Evolutionary conservation across 2,329 filamentous ascomycete species (phyloP).

Genomic region (Aspergillus pseudoglaucus): DNA sequence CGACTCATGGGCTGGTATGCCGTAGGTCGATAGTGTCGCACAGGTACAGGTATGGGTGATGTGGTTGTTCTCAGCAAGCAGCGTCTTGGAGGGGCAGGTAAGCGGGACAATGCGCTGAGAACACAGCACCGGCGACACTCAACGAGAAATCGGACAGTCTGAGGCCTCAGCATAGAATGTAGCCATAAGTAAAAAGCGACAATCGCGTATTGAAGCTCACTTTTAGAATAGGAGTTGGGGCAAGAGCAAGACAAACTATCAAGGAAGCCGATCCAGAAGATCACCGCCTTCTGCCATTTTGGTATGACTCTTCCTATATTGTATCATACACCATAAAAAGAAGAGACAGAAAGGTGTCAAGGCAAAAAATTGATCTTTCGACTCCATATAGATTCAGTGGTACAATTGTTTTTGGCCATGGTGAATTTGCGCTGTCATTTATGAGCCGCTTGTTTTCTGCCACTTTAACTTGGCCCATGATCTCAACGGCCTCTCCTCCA

Average conservation of each 20-base stretch:
- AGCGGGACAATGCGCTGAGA: slow-evolving; percentile 8
- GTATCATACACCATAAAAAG: too few species aligned
- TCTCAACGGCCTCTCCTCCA: too few species aligned
- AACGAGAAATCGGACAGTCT: slow-evolving; percentile 10
- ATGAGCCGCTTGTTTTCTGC: too few species aligned
- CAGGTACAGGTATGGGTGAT: slow-evolving; percentile 3
- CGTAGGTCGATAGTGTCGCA: neutral
- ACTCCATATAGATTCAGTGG: too few species aligned
- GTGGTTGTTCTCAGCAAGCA: slow-evolving; percentile 5
- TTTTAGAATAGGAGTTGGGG: too few species aligned
- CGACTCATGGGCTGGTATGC: slow-evolving; percentile 18
- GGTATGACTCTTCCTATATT: too few species aligned
- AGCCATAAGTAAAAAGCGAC: slow-evolving; percentile 8
- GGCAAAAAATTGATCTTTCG: too few species aligned
- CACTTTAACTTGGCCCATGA: too few species aligned
- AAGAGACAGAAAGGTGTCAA: too few species aligned
- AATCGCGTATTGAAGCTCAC: neutral
- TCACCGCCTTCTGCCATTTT: neutral
- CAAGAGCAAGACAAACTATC: too few species aligned
- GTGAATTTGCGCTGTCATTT: too few species aligned
- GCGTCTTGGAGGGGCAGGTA: slow-evolving; percentile 7
- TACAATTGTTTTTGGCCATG: too few species aligned
- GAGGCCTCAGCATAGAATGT: slow-evolving; percentile 16
- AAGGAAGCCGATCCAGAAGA: neutral
- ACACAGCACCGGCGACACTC: slow-evolving; percentile 10